phyloP scores from a whole-genome alignment of 1,284 basidiomycete species.

The Lentinula novae-zelandiae region DNA sequence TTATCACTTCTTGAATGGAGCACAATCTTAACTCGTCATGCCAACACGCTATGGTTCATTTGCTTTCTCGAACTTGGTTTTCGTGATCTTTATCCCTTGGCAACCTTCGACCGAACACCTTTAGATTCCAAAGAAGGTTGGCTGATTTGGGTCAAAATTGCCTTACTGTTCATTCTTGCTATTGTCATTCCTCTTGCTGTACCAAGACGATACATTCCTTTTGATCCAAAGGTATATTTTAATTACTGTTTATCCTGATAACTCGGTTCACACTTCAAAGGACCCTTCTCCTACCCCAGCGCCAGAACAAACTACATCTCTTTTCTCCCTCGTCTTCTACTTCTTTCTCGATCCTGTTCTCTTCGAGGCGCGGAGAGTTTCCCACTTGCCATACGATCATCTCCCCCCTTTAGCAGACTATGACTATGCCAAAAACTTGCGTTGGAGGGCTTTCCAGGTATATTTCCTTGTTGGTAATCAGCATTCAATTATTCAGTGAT shows the following conservation, averaged over 20 bases:
- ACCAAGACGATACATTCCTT: conserved; percentile 25
- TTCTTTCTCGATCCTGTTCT: conserved; percentile 46
- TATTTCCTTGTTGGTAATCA: conserved; percentile 16
- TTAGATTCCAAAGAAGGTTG: conserved; percentile 21
- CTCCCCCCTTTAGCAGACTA: conserved; percentile 50
- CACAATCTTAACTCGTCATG: conserved; percentile 14
- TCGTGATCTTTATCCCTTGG: conserved; percentile 52
- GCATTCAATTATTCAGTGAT: neutral
- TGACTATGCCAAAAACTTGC: conserved; percentile 29
- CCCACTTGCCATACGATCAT: conserved; percentile 28
- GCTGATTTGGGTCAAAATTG: conserved; percentile 26
- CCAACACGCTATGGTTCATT: conserved; percentile 22
- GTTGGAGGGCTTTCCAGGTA: conserved; percentile 19
- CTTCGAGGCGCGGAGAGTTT: conserved; percentile 23
- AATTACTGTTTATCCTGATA: conserved; percentile 6
- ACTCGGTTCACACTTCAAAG: neutral
- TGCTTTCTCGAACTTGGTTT: conserved; percentile 41
- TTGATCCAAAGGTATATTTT: conserved; percentile 25
- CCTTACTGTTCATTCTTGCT: conserved; percentile 19
- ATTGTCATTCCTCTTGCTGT: conserved; percentile 23
- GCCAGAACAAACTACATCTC: conserved; percentile 53
- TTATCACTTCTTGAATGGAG: neutral
- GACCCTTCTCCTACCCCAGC: conserved; percentile 28
- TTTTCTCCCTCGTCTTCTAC: conserved; percentile 43
- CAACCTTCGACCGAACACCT: conserved; percentile 32